A percentile compares a stretch with the other conserved stretches of the same genome.
Conservation (phyloP, 768 basidiomycete species). For the Amanita exitialis region DNA sequence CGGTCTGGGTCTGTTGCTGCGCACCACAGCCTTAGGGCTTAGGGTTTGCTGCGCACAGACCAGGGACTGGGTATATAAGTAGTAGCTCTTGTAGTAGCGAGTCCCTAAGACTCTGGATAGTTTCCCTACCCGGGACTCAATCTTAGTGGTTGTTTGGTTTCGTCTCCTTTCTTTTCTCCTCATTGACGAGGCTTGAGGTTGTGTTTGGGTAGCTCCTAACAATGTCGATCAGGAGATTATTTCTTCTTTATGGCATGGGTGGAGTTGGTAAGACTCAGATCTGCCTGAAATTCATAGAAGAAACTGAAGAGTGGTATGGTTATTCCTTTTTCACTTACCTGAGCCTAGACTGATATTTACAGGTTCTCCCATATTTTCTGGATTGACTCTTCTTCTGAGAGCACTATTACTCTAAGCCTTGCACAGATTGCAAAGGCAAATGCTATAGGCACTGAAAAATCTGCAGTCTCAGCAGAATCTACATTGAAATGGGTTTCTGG, state of each 20-base stretch:
- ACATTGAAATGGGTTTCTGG: constrained; percentile 9
- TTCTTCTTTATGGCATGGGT: constrained; percentile 13
- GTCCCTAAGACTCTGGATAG: too few species aligned
- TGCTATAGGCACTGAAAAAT: not conserved
- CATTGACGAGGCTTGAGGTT: too few species aligned
- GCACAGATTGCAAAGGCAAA: constrained; percentile 5
- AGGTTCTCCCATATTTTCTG: constrained; percentile 13
- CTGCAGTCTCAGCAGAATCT: constrained; percentile 1
- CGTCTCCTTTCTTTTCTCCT: too few species aligned
- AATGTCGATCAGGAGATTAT: not conserved
- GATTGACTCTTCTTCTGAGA: constrained; percentile 12
- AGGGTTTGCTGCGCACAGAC: too few species aligned
- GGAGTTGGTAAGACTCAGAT: constrained; percentile 14
- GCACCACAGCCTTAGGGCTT: too few species aligned
- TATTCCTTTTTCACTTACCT: not conserved
- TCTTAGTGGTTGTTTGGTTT: too few species aligned
- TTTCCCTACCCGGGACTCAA: too few species aligned
- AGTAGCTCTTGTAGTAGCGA: too few species aligned
- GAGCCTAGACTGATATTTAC: not conserved
- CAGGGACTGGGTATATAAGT: too few species aligned
- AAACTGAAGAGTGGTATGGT: constrained; percentile 6
- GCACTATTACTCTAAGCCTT: constrained; percentile 9
- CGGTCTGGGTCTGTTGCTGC: too few species aligned
- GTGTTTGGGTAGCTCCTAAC: too few species aligned
- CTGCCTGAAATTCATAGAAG: constrained; percentile 11